phyloP scores from a whole-genome alignment of 1,139 yeast species.

The Schizosaccharomyces versatilis region DNA sequence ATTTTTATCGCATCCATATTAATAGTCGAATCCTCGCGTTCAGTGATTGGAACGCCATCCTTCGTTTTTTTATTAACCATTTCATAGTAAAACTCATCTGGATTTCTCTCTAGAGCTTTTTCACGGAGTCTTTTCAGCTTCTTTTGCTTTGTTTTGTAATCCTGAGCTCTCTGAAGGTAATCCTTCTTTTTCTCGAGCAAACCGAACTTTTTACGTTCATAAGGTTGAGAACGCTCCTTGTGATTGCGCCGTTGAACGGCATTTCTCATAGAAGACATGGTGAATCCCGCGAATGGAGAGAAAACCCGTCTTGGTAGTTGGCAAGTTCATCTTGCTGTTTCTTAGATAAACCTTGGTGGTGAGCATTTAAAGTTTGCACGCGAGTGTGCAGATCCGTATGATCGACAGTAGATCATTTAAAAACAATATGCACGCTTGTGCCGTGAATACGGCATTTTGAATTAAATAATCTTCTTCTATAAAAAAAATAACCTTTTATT shows the following conservation, averaged over 20 bases:
- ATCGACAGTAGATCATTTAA: too few relatives aligned
- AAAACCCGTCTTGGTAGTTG: too few relatives aligned
- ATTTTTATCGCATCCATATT: constrained; percentile 56
- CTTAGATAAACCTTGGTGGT: too few relatives aligned
- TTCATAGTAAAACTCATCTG: constrained; percentile 87
- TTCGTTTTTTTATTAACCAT: constrained; percentile 58
- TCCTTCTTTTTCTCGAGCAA: constrained; percentile 86
- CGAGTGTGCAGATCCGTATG: too few relatives aligned
- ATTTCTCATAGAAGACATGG: neutral
- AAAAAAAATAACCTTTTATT: too few relatives aligned
- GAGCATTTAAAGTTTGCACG: too few relatives aligned
- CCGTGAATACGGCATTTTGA: too few relatives aligned
- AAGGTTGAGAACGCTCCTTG: constrained; percentile 72
- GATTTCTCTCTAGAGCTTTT: constrained; percentile 56
- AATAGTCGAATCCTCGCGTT: constrained; percentile 26
- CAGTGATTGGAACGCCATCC: constrained; percentile 43
- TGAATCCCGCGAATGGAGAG: too few relatives aligned
- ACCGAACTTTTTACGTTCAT: constrained; percentile 51
- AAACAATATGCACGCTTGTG: too few relatives aligned
- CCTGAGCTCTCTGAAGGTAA: constrained; percentile 68
- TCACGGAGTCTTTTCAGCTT: constrained; percentile 52
- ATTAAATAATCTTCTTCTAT: too few relatives aligned
- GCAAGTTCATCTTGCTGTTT: too few relatives aligned
- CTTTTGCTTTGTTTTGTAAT: constrained; percentile 72
- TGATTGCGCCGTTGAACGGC: constrained; percentile 22